Conservation (phyloP, 2,329 filamentous ascomycete species). For the Blastomyces percursus region DNA sequence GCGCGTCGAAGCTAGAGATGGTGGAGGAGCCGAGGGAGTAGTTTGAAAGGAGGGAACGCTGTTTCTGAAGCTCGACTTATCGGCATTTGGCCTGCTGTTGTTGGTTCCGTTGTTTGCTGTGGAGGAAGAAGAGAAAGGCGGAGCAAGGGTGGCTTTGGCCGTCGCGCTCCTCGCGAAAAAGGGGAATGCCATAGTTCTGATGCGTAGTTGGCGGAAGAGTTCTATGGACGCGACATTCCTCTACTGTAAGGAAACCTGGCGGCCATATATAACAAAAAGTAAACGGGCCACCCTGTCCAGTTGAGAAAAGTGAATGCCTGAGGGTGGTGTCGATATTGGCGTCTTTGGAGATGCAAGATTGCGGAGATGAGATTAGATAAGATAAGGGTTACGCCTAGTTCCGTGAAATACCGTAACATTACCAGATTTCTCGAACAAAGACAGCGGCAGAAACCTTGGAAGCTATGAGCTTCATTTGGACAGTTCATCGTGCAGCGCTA, state of each 20-base stretch:
- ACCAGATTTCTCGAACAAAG: not conserved
- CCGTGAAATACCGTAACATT: not conserved
- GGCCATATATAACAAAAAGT: not conserved
- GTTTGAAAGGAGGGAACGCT: not conserved
- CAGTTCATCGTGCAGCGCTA: not conserved
- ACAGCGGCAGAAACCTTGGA: not conserved
- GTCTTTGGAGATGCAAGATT: not conserved
- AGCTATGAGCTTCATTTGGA: constrained; percentile 1
- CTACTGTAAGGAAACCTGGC: not conserved
- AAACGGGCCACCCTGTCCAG: not conserved
- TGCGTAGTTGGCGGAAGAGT: not conserved
- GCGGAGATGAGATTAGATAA: constrained; percentile 16
- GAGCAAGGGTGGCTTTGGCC: not conserved
- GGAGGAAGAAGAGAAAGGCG: not conserved
- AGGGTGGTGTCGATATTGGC: not conserved
- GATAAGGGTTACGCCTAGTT: constrained; percentile 12
- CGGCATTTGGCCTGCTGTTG: not conserved
- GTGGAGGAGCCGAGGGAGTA: not conserved
- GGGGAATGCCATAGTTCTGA: not conserved
- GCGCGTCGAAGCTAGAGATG: constrained; percentile 7
- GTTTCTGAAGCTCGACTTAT: not conserved
- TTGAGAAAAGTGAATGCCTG: not conserved
- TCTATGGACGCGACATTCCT: not conserved
- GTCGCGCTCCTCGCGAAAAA: not conserved
- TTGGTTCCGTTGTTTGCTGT: not conserved